These are phyloP conservation scores for Starmera stellimalicola DNA, from an alignment of 1,139 yeast species.

Conservation along the genomic window DNA sequence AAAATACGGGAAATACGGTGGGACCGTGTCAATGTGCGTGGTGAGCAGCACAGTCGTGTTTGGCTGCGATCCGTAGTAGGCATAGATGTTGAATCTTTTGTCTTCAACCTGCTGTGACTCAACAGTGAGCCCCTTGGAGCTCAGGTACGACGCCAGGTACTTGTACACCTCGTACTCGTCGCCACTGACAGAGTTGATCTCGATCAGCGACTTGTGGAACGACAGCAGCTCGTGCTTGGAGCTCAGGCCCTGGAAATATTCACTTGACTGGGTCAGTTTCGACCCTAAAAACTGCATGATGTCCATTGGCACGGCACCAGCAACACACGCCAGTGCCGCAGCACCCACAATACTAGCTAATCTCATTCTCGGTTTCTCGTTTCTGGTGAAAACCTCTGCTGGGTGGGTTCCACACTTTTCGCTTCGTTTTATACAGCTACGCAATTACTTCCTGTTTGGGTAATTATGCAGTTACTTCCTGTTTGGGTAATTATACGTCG, in stretches of 20 bases:
- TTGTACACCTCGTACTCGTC: slow-evolving; percentile 12
- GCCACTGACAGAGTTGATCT: slow-evolving; percentile 14
- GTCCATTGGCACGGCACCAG: no score
- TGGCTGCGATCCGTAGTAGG: slow-evolving; percentile 33
- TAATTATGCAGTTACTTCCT: no score
- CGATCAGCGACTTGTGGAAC: slow-evolving; percentile 17
- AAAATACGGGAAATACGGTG: slow-evolving; percentile 49
- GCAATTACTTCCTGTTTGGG: no score
- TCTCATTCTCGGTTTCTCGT: no score
- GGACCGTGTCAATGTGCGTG: slow-evolving; percentile 66
- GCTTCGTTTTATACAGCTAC: no score
- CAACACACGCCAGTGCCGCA: no score
- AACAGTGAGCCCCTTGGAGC: slow-evolving; percentile 38
- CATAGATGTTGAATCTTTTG: slow-evolving; percentile 44
- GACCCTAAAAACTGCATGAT: no score
- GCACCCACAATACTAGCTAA: no score
- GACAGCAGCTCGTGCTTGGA: slow-evolving; percentile 13
- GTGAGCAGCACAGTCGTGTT: slow-evolving; percentile 45
- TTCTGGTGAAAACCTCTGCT: no score
- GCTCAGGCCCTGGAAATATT: background rate
- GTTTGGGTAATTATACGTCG: no score
- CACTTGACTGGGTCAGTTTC: no score
- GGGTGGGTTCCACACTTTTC: no score
- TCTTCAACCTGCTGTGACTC: slow-evolving; percentile 31
- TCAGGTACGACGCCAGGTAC: slow-evolving; percentile 24